A percentile compares a stretch with the other conserved stretches of the same genome.
These are phyloP conservation scores for Dendrostoma leiphaemia DNA, from an alignment of 2,329 filamentous ascomycete genomes.

Conservation along the genomic window DNA sequence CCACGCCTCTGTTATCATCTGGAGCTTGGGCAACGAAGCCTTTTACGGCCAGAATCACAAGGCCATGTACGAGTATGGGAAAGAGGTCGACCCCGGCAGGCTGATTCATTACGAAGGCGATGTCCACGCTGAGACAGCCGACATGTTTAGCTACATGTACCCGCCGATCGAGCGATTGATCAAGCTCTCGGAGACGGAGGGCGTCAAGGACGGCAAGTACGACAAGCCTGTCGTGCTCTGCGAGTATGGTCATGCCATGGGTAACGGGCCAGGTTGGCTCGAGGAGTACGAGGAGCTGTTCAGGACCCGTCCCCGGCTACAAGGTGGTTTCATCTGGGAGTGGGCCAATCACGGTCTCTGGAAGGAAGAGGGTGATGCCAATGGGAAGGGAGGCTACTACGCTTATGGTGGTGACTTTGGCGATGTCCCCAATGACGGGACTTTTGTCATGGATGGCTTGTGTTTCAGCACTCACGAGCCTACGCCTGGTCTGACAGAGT, in stretches of 20 bases:
- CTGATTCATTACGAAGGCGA: slow-evolving; percentile 69
- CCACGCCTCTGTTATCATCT: slow-evolving; percentile 67
- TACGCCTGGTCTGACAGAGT: slow-evolving; percentile 54
- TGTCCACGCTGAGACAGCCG: slow-evolving; percentile 53
- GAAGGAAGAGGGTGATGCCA: slow-evolving; percentile 39
- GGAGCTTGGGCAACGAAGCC: slow-evolving; percentile 72
- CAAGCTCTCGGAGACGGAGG: slow-evolving; percentile 41
- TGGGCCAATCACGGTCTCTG: slow-evolving; percentile 62
- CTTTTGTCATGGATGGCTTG: slow-evolving; percentile 63
- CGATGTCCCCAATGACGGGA: slow-evolving; percentile 57
- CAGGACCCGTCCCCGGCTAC: slow-evolving; percentile 56
- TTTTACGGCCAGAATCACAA: slow-evolving; percentile 69
- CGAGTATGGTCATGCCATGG: slow-evolving; percentile 66
- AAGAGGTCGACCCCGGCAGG: slow-evolving; percentile 54
- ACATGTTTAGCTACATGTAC: slow-evolving; percentile 71
- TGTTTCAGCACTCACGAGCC: slow-evolving; percentile 52
- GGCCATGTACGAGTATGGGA: slow-evolving; percentile 65
- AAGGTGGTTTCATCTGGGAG: slow-evolving; percentile 68
- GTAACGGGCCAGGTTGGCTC: slow-evolving; percentile 69
- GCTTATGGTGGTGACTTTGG: slow-evolving; percentile 64
- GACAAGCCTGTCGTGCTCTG: slow-evolving; percentile 59
- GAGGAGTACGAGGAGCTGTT: slow-evolving; percentile 68
- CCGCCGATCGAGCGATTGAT: slow-evolving; percentile 51
- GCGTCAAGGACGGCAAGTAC: slow-evolving; percentile 41
- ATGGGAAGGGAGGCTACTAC: slow-evolving; percentile 41